These are phyloP conservation scores for Phytophthora boehmeriae DNA, from an alignment of 352 stramenopile species.

Conservation along the genomic window DNA sequence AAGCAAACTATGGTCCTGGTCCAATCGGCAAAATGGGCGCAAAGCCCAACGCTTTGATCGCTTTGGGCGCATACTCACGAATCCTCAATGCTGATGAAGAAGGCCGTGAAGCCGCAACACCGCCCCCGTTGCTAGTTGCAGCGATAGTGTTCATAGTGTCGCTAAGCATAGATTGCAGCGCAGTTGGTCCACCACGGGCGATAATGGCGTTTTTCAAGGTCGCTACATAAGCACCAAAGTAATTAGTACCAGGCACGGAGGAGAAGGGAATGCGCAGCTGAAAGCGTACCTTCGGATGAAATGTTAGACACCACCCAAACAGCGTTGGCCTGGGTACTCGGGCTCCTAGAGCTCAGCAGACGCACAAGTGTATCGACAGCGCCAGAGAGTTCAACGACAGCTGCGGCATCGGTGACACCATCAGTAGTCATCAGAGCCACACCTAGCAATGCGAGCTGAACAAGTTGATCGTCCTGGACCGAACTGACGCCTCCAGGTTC, in stretches of 20 bases:
- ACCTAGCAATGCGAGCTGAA: slow-evolving; percentile 68
- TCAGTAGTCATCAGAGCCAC: slow-evolving; percentile 62
- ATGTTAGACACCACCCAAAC: slow-evolving; percentile 85
- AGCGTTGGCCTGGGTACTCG: slow-evolving; percentile 67
- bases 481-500: slow-evolving; percentile 9
- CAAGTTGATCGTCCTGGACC: slow-evolving; percentile 55
- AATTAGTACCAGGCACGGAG: slow-evolving; percentile 5
- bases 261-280: not conserved
- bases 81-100: slow-evolving; percentile 75
- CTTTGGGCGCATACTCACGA: slow-evolving; percentile 77
- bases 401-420: slow-evolving; percentile 39
- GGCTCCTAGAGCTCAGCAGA: slow-evolving; percentile 56
- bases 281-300: slow-evolving; percentile 51
- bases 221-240: slow-evolving; percentile 29
- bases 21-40: slow-evolving; percentile 34
- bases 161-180: slow-evolving; percentile 67
- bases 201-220: slow-evolving; percentile 58
- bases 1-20: not conserved
- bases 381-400: slow-evolving; percentile 37
- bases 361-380: slow-evolving; percentile 48
- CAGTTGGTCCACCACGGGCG: slow-evolving; percentile 54
- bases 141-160: slow-evolving; percentile 37
- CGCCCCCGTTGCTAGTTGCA: not conserved
- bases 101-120: slow-evolving; percentile 8
- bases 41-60: slow-evolving; percentile 74